Evolutionary conservation across 495 filamentous ascomycete genomes (phyloP), one percentile per base, ranked within the genome.

Genomic region (Podospora pseudocomata): DNA sequence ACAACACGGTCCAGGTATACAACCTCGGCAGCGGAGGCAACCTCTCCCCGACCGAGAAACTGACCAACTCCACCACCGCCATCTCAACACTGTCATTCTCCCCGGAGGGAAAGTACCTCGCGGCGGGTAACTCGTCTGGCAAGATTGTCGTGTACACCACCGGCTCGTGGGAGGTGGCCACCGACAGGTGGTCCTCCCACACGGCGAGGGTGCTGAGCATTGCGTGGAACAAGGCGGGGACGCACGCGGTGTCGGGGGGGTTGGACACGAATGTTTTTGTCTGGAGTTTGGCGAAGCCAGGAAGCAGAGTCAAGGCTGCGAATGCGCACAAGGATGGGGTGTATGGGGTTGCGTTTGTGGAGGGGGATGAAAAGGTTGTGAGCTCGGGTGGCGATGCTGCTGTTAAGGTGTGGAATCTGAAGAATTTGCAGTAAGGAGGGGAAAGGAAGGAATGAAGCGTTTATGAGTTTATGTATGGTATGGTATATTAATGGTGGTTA

Each of bases 311-410:
- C 64, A 93, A 92, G 77, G 87, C 87, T 53, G 76, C 84, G 30
- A 92, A 96, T 75, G 92, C 94, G 60, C 95, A 99, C 77, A 97
- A 97, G 80, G 95, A 97, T 67, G 95, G 95, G 2, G 92, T 99
- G 7, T 91, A 90, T 72, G 93, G 91, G 4, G 93, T 98, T 5
- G 86, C 82, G 9, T 99, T 95, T 96, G 84, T 91, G 19, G 86
- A 86, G 7, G 86, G 82, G 26, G 82, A 80, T n/a, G 78, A 80
- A n/a, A 91, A 85, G 79, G 84, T 97, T 34, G 86, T 90, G 2
- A 94, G 89, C 70, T 86, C 86, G 28, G 95, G 95, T 13, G 92
- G 89, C 2, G 95, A 99, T 85, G 93, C 92, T 57, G 88, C 91
- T 0, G 86, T 98, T 26, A 99, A 97, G 85, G 83, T 93, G 58